Conservation (phyloP, 2,329 filamentous ascomycete species). For the Pezicula carpinea region DNA sequence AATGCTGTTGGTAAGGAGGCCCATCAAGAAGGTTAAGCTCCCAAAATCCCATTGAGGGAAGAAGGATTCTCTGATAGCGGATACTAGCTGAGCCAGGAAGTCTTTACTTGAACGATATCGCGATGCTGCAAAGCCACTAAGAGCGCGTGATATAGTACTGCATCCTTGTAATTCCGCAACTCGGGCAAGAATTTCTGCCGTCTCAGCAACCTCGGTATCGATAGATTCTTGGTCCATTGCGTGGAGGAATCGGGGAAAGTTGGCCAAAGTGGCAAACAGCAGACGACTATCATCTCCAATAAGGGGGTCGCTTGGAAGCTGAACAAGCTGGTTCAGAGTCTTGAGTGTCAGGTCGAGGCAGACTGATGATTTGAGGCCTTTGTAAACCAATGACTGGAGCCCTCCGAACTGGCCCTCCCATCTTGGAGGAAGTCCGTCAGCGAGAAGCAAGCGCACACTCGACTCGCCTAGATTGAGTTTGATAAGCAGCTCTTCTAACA, state of each 20-base stretch:
- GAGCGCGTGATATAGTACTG: conserved; percentile 59
- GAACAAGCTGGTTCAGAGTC: conserved; percentile 73
- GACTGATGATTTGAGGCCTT: conserved; percentile 81
- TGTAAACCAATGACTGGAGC: conserved; percentile 80
- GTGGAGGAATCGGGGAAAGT: conserved; percentile 79
- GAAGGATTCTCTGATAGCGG: conserved; percentile 70
- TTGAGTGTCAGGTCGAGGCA: conserved; percentile 75
- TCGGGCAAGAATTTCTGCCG: conserved; percentile 64
- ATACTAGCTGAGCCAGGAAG: conserved; percentile 70
- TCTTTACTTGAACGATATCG: conserved; percentile 66
- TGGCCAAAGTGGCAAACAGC: conserved; percentile 84
- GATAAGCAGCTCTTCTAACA: conserved; percentile 81
- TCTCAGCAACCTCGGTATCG: conserved; percentile 51
- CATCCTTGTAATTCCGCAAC: conserved; percentile 72
- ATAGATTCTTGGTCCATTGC: conserved; percentile 64
- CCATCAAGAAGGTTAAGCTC: conserved; percentile 85
- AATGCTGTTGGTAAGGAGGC: conserved; percentile 81
- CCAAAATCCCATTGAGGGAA: conserved; percentile 79
- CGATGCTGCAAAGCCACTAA: conserved; percentile 65
- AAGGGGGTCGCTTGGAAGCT: conserved; percentile 72
- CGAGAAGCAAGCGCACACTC: conserved; percentile 62
- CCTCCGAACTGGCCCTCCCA: conserved; percentile 92
- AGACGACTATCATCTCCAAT: conserved; percentile 79
- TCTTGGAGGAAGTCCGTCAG: conserved; percentile 73
- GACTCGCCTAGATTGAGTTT: conserved; percentile 77